phyloP scores from a whole-genome alignment of 2,329 filamentous ascomycete genomes.

The Botrytis porri region DNA sequence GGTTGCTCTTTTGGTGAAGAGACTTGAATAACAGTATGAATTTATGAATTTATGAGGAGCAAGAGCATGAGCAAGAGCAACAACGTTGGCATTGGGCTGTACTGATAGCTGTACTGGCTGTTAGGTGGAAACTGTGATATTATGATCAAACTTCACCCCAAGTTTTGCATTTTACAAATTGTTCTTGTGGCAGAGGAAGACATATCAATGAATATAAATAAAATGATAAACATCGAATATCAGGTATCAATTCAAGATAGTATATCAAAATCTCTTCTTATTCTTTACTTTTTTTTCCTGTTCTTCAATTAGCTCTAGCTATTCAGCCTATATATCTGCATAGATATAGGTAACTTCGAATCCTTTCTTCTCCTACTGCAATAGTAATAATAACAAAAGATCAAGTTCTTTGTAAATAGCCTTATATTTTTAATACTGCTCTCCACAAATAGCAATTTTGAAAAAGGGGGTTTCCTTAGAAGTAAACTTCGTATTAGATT shows the following conservation, averaged over 20 bases:
- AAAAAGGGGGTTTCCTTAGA: background rate
- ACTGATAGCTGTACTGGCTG: background rate
- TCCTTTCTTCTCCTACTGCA: background rate
- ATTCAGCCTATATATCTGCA: background rate
- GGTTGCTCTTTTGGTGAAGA: conserved; percentile 5
- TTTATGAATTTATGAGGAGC: conserved; percentile 5
- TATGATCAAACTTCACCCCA: background rate
- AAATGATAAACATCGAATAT: background rate
- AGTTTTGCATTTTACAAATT: background rate
- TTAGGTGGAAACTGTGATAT: background rate
- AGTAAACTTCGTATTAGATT: background rate
- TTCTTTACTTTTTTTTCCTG: background rate
- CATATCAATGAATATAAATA: background rate
- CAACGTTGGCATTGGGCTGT: background rate
- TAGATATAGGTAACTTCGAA: background rate
- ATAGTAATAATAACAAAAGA: background rate
- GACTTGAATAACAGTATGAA: background rate
- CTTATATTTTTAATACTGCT: background rate
- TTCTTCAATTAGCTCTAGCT: background rate
- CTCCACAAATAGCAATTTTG: background rate
- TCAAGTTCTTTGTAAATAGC: background rate
- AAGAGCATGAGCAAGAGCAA: background rate
- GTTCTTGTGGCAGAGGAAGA: background rate
- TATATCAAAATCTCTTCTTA: background rate
- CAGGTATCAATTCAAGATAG: background rate